A percentile compares a stretch with the other conserved stretches of the same genome.
Evolutionary conservation across 495 filamentous ascomycete species (phyloP).

Genomic region (Penicillium steckii): DNA sequence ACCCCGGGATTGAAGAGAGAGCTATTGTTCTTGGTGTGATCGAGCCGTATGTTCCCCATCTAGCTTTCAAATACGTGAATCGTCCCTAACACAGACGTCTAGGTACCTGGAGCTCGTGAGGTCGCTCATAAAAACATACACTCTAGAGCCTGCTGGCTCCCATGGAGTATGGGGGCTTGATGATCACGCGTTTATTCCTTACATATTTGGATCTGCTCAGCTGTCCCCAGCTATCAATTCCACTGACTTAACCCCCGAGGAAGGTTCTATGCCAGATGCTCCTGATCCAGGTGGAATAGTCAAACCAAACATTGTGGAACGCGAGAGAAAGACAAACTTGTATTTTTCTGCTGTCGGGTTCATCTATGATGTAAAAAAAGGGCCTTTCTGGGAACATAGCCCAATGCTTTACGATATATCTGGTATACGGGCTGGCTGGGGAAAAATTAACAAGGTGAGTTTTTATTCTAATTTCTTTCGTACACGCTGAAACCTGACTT

Average conservation of each 20-base stretch:
- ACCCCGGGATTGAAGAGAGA: slow-evolving; percentile 61
- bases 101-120: slow-evolving; percentile 87
- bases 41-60: slow-evolving; percentile 62
- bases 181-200: slow-evolving; percentile 97
- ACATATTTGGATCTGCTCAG: slow-evolving; percentile 90
- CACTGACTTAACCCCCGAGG: slow-evolving; percentile 61
- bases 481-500: neutral
- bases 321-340: slow-evolving; percentile 71
- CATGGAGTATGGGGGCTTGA: slow-evolving; percentile 98
- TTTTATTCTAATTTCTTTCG: neutral
- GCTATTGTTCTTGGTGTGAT: slow-evolving; percentile 77
- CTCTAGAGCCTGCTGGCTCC: slow-evolving; percentile 90
- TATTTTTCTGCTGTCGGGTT: slow-evolving; percentile 99
- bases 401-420: slow-evolving; percentile 94
- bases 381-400: slow-evolving; percentile 98
- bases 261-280: slow-evolving; percentile 71
- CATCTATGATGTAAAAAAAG: slow-evolving; percentile 96
- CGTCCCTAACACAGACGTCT: slow-evolving; percentile 6
- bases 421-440: slow-evolving; percentile 88
- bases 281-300: slow-evolving; percentile 69
- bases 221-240: slow-evolving; percentile 69
- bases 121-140: slow-evolving; percentile 81
- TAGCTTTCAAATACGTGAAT: neutral
- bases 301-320: slow-evolving; percentile 63
- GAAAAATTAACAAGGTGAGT: slow-evolving; percentile 91